Evolutionary conservation across 208 protist genomes (phyloP), one percentile per base, ranked within the genome.

Genomic region (Endotrypanum monterogeii): DNA sequence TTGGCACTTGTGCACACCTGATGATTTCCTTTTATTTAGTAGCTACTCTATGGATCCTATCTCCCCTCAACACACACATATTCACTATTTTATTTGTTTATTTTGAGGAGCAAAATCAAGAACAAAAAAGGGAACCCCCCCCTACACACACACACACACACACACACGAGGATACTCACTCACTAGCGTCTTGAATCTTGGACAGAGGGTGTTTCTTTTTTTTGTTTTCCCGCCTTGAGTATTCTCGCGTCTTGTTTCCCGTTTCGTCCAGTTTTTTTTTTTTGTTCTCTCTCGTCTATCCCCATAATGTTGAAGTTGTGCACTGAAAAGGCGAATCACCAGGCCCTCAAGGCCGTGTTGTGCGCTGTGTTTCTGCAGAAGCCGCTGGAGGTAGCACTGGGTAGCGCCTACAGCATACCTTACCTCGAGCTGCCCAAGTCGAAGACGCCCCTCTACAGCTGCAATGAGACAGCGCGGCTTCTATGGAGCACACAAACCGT

Each of bases 251-350:
- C 14, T 60, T 3, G 28, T 28, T 57, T 9, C 25, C 4, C n/a
- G n/a, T 57, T 7, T 28, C 54, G 23, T 23, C 28, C 3, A 23
- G 16, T 61, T 4, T 61, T 14, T 41, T 41, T n/a, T 23, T 23
- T 25, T 25, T 46, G 11, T 20, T 37, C 20, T 23, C 57, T 37
- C 39, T 32, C n/a, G 28, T 20, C 56, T 30, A 4, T 32, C 6
- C 5, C 56, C 18, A 66, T 37, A 46, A 73, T 81, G 56, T 57
- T 83, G 48, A 91, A 86, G 60, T 69, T 97, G 41, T 89, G 94
- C 56, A 93, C 93, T 2, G 93, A 97, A 69, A 93, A 93, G 80
- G 93, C 93, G 67, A 97, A 97, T 80, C 84, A 93, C 68, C 87
- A 97, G 79, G 89, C 93, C 54, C 85, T 97, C 55, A 95, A 97